Conservation (phyloP, 2,329 filamentous ascomycete genomes). For the Exophiala sp. region DNA sequence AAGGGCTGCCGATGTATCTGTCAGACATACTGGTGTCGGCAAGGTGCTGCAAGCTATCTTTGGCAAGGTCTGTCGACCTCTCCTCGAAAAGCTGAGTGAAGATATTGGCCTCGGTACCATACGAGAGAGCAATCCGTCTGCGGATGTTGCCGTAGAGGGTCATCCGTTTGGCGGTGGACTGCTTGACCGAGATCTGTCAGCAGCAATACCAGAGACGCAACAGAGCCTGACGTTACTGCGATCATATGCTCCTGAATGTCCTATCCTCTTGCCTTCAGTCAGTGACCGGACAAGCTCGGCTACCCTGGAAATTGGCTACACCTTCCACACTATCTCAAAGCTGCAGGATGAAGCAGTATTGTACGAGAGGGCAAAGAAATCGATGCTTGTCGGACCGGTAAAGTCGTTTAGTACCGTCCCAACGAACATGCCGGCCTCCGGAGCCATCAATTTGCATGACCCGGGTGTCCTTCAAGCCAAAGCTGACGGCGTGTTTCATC, state of each 20-base stretch:
- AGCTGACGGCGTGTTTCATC: conserved; percentile 5
- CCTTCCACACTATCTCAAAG: conserved; percentile 8
- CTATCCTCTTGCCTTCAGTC: conserved; percentile 3
- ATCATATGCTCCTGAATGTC: conserved; percentile 7
- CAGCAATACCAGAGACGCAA: conserved; percentile 7
- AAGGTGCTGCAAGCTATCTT: conserved; percentile 12
- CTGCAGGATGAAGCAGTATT: conserved; percentile 6
- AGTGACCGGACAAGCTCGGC: background rate
- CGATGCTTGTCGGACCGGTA: background rate
- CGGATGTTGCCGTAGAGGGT: background rate
- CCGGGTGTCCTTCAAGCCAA: background rate
- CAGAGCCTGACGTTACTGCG: conserved; percentile 15
- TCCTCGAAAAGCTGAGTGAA: conserved; percentile 6
- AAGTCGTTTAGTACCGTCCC: conserved; percentile 3
- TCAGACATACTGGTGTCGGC: conserved; percentile 3
- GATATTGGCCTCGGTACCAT: conserved; percentile 10
- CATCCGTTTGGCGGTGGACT: conserved; percentile 2
- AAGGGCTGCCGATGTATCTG: conserved; percentile 4
- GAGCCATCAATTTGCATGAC: conserved; percentile 2
- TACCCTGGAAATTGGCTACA: conserved; percentile 9
- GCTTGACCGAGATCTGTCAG: conserved; percentile 1
- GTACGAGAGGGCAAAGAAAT: conserved; percentile 17
- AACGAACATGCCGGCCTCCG: conserved; percentile 2
- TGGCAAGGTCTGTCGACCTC: conserved; percentile 4
- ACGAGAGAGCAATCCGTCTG: background rate